Conservation (phyloP, 2,329 filamentous ascomycete genomes). For the Fusarium anthophilum region DNA sequence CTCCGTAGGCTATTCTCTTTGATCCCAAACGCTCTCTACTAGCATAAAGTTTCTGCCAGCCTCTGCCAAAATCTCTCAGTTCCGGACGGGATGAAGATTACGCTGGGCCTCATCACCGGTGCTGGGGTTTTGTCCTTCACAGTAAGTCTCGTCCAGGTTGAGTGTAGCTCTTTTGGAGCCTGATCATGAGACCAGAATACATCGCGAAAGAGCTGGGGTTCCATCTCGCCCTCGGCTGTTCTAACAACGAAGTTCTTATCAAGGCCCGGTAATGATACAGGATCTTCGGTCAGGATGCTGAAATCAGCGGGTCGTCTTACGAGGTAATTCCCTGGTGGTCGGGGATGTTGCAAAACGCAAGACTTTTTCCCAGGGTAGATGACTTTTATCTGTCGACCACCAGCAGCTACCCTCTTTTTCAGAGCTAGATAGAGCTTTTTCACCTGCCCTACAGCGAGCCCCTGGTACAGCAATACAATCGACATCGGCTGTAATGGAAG, state of each 20-base stretch:
- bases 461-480: background rate
- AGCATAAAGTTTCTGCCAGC: background rate
- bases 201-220: too few species aligned
- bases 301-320: background rate
- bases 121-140: background rate
- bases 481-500: background rate
- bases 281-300: accelerated
- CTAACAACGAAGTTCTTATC: too few species aligned
- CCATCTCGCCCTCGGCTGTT: too few species aligned
- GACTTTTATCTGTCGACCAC: background rate
- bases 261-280: too few species aligned
- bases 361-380: background rate
- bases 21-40: too few species aligned
- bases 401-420: background rate
- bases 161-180: background rate
- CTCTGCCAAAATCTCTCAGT: too few species aligned
- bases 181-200: too few species aligned
- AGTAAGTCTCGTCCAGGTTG: background rate
- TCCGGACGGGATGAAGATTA: background rate
- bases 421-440: background rate
- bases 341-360: too few species aligned
- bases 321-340: accelerated
- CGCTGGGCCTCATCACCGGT: background rate
- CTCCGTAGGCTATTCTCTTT: background rate
- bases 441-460: accelerated